Conservation (phyloP, 2,329 filamentous ascomycete species). For the Cyphellophora europaea region DNA sequence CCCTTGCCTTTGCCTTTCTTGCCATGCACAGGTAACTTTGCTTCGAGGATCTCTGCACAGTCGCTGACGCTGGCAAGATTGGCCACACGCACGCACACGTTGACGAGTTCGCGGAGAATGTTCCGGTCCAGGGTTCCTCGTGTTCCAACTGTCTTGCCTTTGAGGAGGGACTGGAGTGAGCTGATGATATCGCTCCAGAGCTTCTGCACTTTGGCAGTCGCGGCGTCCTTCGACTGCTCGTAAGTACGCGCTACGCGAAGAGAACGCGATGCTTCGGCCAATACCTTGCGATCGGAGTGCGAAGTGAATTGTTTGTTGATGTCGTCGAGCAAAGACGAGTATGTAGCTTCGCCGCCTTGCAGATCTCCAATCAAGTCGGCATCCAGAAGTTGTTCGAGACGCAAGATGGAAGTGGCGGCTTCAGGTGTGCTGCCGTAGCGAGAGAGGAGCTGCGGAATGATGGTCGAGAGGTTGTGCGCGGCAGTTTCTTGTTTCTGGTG, state of each 20-base stretch:
- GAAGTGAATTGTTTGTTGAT: slow-evolving; percentile 88
- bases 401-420: slow-evolving; percentile 75
- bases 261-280: slow-evolving; percentile 73
- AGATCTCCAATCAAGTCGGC: slow-evolving; percentile 81
- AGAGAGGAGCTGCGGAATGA: slow-evolving; percentile 78
- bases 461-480: slow-evolving; percentile 64
- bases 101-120: slow-evolving; percentile 60
- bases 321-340: slow-evolving; percentile 74
- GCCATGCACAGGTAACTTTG: slow-evolving; percentile 28
- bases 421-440: slow-evolving; percentile 88
- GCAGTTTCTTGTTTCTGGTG: slow-evolving; percentile 67
- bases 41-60: slow-evolving; percentile 65
- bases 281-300: slow-evolving; percentile 78
- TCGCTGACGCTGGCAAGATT: slow-evolving; percentile 73
- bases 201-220: slow-evolving; percentile 67
- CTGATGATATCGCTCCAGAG: slow-evolving; percentile 80
- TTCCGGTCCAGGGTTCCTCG: slow-evolving; percentile 60
- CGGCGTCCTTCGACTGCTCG: slow-evolving; percentile 78
- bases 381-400: slow-evolving; percentile 77
- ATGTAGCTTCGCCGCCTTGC: slow-evolving; percentile 73
- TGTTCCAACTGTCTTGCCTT: slow-evolving; percentile 60
- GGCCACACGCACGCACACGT: slow-evolving; percentile 67
- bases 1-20: slow-evolving; percentile 13
- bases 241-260: slow-evolving; percentile 78
- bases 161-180: slow-evolving; percentile 61